These are phyloP conservation scores for Forsythia suspensa DNA, from an alignment of 257 asterid genomes.

Conservation along the genomic window DNA sequence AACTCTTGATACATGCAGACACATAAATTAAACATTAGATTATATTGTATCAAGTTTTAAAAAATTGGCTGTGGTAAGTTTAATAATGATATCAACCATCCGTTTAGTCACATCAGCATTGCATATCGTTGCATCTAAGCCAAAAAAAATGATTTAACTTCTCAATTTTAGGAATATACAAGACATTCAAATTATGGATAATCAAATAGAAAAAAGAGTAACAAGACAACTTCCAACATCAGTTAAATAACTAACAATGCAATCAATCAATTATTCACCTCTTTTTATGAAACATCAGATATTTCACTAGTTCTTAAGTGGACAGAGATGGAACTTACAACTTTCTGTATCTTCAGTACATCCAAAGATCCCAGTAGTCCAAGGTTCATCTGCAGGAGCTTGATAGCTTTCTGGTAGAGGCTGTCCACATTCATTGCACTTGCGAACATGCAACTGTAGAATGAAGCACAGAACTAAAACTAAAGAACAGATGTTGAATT, in stretches of 20 bases:
- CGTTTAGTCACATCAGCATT: not conserved
- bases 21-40: not conserved
- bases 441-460: conserved; percentile 72
- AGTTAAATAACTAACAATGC: not conserved
- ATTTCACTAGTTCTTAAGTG: not conserved
- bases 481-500: not conserved
- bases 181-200: not conserved
- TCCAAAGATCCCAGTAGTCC: conserved; percentile 87
- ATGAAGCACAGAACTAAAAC: conserved; percentile 20
- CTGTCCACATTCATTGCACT: conserved; percentile 96
- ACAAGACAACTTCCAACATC: not conserved
- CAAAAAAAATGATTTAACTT: not conserved
- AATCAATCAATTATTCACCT: not conserved
- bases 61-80: not conserved
- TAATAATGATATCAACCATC: not conserved
- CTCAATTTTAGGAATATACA: not conserved
- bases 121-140: not conserved
- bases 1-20: not conserved
- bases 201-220: not conserved
- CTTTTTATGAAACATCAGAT: not conserved
- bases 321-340: conserved; percentile 52
- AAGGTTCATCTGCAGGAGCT: conserved; percentile 94
- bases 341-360: conserved; percentile 86
- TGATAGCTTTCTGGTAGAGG: conserved; percentile 95
- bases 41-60: not conserved